phyloP scores from a whole-genome alignment of 2,329 filamentous ascomycete species.

The Sporothrix euskadiensis region DNA sequence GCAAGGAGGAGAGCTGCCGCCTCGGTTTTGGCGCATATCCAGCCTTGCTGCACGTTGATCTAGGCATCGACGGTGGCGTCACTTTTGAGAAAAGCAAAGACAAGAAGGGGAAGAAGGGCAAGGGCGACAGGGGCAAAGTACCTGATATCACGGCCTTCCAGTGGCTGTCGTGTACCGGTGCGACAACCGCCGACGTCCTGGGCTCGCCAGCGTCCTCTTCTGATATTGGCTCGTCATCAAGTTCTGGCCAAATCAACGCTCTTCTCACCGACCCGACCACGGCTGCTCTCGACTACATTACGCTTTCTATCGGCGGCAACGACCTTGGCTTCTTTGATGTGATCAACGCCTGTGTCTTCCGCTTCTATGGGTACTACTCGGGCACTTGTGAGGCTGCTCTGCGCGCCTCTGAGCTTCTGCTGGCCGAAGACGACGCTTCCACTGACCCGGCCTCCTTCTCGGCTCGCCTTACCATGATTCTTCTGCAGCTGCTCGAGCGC shows the following conservation, averaged over 20 bases:
- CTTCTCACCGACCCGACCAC: constrained; percentile 40
- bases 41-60: constrained; percentile 44
- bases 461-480: constrained; percentile 42
- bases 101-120: constrained; percentile 1
- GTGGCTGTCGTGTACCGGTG: constrained; percentile 51
- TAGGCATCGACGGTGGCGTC: constrained; percentile 32
- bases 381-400: constrained; percentile 49
- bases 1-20: constrained; percentile 45
- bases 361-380: constrained; percentile 52
- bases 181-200: constrained; percentile 46
- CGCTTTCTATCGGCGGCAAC: constrained; percentile 52
- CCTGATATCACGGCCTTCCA: constrained; percentile 41
- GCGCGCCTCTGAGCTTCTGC: constrained; percentile 38
- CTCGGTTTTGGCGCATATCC: constrained; percentile 47
- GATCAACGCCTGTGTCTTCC: constrained; percentile 53
- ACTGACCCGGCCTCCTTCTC: constrained; percentile 17
- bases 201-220: neutral
- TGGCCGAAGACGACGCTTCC: constrained; percentile 43
- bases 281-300: constrained; percentile 44
- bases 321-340: constrained; percentile 53
- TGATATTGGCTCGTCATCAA: neutral
- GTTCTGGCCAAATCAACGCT: constrained; percentile 45
- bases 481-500: constrained; percentile 48
- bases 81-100: neutral
- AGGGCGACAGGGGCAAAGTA: constrained; percentile 30